These are phyloP conservation scores for Rhodotorula toruloides DNA, from an alignment of 768 basidiomycete genomes.

Conservation along the genomic window DNA sequence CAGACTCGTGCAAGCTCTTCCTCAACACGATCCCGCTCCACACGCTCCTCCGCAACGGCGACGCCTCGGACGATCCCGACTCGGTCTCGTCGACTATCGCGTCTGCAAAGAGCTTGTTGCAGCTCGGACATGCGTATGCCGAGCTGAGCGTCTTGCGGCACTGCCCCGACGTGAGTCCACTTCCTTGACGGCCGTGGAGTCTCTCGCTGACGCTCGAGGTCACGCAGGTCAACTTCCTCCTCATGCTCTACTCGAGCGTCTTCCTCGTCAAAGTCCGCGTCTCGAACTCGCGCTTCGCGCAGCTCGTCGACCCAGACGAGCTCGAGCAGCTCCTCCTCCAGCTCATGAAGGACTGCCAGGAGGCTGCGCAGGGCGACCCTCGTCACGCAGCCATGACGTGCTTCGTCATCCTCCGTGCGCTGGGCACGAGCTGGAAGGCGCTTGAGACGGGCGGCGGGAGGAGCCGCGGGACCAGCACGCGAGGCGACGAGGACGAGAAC, in stretches of 20 bases:
- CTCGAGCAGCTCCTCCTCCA: constrained; percentile 20
- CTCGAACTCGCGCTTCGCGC: constrained; percentile 32
- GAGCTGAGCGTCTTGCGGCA: constrained; percentile 28
- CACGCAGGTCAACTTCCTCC: constrained; percentile 33
- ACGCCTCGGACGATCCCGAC: constrained; percentile 25
- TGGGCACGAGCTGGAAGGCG: constrained; percentile 29
- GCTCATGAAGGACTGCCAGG: constrained; percentile 28
- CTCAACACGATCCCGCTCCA: constrained; percentile 36
- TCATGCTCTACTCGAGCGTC: constrained; percentile 33
- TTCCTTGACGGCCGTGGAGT: too few relatives aligned
- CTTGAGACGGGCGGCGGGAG: constrained; percentile 7
- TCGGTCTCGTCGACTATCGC: constrained; percentile 22
- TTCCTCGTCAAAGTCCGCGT: constrained; percentile 36
- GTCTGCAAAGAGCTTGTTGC: constrained; percentile 14
- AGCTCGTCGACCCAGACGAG: constrained; percentile 23
- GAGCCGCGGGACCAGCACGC: constrained; percentile 1
- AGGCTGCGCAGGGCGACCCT: constrained; percentile 16
- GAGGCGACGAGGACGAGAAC: constrained; percentile 1
- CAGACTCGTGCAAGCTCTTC: constrained; percentile 33
- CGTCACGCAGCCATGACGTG: constrained; percentile 26
- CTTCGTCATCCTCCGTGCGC: constrained; percentile 11
- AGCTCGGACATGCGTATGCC: constrained; percentile 30
- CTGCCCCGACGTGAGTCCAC: constrained; percentile 27
- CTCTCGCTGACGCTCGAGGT: neutral
- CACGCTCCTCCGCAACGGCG: constrained; percentile 26